Evolutionary conservation across 768 basidiomycete species (phyloP), one percentile per base, ranked within the genome.

Genomic region (Rhizopogon sp.): DNA sequence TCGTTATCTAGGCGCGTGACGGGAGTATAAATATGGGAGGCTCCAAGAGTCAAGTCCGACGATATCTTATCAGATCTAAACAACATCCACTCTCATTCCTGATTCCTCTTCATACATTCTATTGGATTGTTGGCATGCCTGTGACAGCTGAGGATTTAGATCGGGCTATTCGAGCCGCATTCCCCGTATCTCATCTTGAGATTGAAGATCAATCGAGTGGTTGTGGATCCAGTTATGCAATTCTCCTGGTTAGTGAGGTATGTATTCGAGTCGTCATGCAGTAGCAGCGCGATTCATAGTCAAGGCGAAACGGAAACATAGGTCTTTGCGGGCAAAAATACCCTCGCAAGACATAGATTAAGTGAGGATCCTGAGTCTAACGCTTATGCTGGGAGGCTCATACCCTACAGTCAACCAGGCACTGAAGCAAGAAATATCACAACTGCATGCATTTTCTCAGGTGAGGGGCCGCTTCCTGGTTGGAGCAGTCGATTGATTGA

Each of bases 391-490:
- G 42, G 59, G 60, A 59, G 54, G 44, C 52, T 39, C 20, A 50
- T 52, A 43, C 7, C 46, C 28, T 16, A 3, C 57, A 93, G 90
- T 93, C 55, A 92, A 93, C 62, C 85, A 90, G 22, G 64, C 85
- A 8, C 66, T 93, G 63, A 92, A 88, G 71, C 72, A 72, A 2
- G 76, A 91, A 61, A 91, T 93, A 54, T 75, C 86, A 0, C 81
- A 86, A 54, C 85, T 93, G 79, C 90, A 93, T 62, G 90, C 91
- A 5, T 93, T 93, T 70, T 90, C 90, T 13, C 90, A 93, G 83
- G 91, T 90, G 60, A 51, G 72, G 47, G 22, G 43, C 11, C 37
- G 3, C 25, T 5, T 37, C 16, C 16, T 25, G 9, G 10, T 49
- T 29, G 53, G 29, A 3, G 13, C 47, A 33, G 45, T 54, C 44